Evolutionary conservation across 805 yeast genomes (phyloP).

Genomic region (Diddensiella transvaalensis): DNA sequence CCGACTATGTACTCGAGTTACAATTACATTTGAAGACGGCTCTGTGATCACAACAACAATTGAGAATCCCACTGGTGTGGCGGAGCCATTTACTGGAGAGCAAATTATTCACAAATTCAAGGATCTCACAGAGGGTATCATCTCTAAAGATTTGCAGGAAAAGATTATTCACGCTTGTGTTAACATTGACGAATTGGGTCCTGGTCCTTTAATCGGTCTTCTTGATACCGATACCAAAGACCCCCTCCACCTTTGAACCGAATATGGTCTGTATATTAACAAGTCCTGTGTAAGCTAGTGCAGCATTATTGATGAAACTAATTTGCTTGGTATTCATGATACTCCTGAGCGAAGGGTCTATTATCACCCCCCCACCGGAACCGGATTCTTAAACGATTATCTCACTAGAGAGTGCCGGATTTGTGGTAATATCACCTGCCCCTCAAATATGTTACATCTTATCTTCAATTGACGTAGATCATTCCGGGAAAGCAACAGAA

Average conservation of each 20-base stretch:
- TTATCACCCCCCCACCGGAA: too few species aligned
- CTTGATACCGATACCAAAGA: constrained; percentile 1
- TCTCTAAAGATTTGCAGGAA: constrained; percentile 4
- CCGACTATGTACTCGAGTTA: constrained; percentile 9
- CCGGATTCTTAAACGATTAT: too few species aligned
- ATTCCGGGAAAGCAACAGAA: too few species aligned
- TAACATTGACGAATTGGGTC: neutral
- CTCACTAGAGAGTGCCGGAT: too few species aligned
- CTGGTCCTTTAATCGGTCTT: neutral
- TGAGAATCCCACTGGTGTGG: constrained; percentile 11
- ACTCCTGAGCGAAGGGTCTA: too few species aligned
- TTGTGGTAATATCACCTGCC: too few species aligned
- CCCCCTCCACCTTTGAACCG: constrained; percentile 1
- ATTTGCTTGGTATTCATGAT: too few species aligned
- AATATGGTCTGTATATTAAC: too few species aligned
- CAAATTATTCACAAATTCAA: constrained; percentile 8
- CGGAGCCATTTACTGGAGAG: constrained; percentile 3
- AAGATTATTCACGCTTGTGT: constrained; percentile 4
- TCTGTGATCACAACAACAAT: neutral
- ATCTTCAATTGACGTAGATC: too few species aligned
- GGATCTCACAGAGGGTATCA: constrained; percentile 9
- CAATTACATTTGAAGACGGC: constrained; percentile 2
- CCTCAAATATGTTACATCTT: too few species aligned
- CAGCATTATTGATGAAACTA: too few species aligned
- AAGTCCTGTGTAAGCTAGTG: too few species aligned